Percentiles rank a stretch among this genome's conserved stretches.
Conservation (phyloP, 176 grass and related monocot species). For the Canna indica region DNA sequence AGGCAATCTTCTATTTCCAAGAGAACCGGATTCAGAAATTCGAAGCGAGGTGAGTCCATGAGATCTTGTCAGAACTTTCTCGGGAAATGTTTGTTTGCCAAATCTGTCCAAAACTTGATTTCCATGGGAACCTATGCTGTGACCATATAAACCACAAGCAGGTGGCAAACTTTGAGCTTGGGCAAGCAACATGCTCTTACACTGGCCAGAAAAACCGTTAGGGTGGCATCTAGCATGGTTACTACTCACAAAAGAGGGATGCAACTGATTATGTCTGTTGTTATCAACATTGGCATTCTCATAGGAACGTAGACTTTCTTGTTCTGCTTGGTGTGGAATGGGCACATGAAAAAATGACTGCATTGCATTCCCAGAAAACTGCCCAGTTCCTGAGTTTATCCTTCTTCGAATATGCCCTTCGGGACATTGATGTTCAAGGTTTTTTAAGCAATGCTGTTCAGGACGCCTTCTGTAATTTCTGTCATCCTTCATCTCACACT, state of each 20-base stretch:
- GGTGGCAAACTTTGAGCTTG: conserved; percentile 22
- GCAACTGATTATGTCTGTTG: conserved; percentile 19
- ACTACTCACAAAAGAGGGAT: conserved; percentile 20
- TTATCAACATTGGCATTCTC: conserved; percentile 19
- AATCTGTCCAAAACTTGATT: conserved; percentile 21
- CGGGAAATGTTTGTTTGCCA: conserved; percentile 14
- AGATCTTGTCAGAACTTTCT: conserved; percentile 21
- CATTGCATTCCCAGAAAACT: not conserved
- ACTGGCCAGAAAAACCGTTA: conserved; percentile 24
- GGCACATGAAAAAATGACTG: conserved; percentile 16
- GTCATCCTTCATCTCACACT: conserved; percentile 20
- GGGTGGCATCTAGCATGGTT: conserved; percentile 22
- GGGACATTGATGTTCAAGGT: conserved; percentile 24
- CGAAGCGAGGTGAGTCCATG: conserved; percentile 18
- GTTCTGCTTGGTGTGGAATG: conserved; percentile 11
- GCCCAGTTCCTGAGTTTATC: conserved; percentile 7
- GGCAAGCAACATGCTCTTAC: conserved; percentile 16
- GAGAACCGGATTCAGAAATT: conserved; percentile 20
- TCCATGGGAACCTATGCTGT: not conserved
- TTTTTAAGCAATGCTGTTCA: conserved; percentile 26
- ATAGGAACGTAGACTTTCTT: conserved; percentile 19
- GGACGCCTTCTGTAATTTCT: conserved; percentile 22
- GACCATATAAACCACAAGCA: conserved; percentile 13
- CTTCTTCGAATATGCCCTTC: conserved; percentile 29
- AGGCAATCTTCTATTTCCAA: conserved; percentile 9